Conservation (phyloP, 2,329 filamentous ascomycete species). For the Aureobasidium sp. region DNA sequence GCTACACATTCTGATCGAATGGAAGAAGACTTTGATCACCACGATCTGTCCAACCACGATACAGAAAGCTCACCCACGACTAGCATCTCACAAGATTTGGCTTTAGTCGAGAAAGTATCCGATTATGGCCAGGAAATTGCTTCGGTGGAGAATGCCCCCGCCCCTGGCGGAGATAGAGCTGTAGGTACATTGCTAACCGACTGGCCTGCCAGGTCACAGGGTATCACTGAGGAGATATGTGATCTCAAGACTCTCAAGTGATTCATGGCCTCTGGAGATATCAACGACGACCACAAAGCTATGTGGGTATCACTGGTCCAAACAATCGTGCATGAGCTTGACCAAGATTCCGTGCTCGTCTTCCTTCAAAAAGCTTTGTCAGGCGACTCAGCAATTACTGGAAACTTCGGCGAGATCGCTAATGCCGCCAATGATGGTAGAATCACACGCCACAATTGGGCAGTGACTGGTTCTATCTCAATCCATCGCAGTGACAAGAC, state of each 20-base stretch:
- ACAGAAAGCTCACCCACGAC: background rate
- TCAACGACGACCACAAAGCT: background rate
- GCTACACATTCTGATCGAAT: background rate
- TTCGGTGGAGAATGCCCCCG: background rate
- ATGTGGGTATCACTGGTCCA: background rate
- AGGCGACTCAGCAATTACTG: background rate
- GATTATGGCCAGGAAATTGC: background rate
- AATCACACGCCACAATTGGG: background rate
- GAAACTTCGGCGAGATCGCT: rapidly evolving
- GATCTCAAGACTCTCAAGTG: background rate
- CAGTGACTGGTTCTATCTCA: background rate
- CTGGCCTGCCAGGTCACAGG: background rate
- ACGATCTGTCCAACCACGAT: background rate
- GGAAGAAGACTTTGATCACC: background rate
- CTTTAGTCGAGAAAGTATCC: background rate
- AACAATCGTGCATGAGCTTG: background rate
- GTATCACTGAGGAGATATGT: background rate
- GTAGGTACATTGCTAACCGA: background rate
- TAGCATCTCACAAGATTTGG: background rate
- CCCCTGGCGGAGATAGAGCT: background rate
- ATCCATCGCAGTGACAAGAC: background rate
- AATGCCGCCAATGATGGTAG: no score
- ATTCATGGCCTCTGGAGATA: background rate
- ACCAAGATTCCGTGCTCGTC: background rate
- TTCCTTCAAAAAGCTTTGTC: background rate